Evolutionary conservation across 352 stramenopile genomes (phyloP), one percentile per base, ranked within the genome.

Genomic region (Peronospora farinosa): DNA sequence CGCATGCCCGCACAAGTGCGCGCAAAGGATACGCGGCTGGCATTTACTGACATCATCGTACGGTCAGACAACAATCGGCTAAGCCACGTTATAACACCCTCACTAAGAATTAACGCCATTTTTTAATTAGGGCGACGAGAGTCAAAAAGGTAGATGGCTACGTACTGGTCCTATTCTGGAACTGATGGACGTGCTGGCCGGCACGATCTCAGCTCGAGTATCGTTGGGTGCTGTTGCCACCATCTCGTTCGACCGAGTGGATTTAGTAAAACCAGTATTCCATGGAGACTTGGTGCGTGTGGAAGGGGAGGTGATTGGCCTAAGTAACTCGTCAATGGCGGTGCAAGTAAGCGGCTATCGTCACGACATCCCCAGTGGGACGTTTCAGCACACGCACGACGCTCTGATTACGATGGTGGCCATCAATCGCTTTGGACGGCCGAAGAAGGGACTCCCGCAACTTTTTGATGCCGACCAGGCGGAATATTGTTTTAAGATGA

Each of bases 401-500:
- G 70, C 73, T 12, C 60, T 84, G 43, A 70, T 84, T 40, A 84
- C 73, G n/a, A 75, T 84, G 61, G 73, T 84, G 35, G 68, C 73
- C 15, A 76, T 84, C 54, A 72, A 79, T 51, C 65, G 66, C 39
- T 77, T 80, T 23, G 69, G 67, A 0, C 49, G 64, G 1, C 57
- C 70, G 10, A 62, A 57, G 13, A 72, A 64, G 25, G 60, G 60
- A 1, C 63, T 84, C 1, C 73, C 73, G 9, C 47, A 67, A 19
- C 54, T 84, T 21, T 75, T 72, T 25, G 69, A 80, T 47, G 47
- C 58, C 5, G 65, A 78, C 6, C 41, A 36, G 15, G 57, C 55
- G 1, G 60, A 79, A 28, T 51, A 78, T 57, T 80, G 70, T 35
- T 32, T 69, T 2, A 35, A 65, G 47, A 75, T 78, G 67, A 60